Evolutionary conservation across 1,284 basidiomycete species (phyloP).

Genomic region (Trametes versicolor): DNA sequence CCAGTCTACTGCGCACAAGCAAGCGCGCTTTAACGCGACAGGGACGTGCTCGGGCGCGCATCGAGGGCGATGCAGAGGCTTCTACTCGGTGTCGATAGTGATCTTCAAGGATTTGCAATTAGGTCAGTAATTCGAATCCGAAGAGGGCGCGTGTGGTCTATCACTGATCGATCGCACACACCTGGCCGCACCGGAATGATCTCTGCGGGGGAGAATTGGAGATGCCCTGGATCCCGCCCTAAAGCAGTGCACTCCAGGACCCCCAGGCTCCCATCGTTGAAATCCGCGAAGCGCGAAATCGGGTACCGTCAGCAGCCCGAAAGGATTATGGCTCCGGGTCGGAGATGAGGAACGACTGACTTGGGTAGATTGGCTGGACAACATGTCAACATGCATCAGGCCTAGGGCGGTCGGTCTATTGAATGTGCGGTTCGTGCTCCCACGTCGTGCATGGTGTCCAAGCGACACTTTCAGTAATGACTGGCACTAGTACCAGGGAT

Average conservation of each 20-base stretch:
- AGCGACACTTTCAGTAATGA: no score
- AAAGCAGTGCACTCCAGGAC: not conserved
- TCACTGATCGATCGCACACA: not conserved
- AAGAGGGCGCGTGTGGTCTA: not conserved
- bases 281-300: not conserved
- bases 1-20: not conserved
- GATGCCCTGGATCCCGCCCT: not conserved
- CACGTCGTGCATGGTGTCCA: no score
- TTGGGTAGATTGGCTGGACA: no score
- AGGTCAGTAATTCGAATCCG: not conserved
- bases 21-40: not conserved
- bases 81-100: slow-evolving; percentile 1
- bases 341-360: no score
- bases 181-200: slow-evolving; percentile 3
- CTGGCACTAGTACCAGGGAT: no score
- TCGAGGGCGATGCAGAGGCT: not conserved
- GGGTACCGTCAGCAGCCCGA: no score
- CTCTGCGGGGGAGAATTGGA: not conserved
- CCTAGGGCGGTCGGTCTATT: no score
- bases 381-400: no score
- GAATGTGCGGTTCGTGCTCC: no score
- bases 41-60: not conserved
- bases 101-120: not conserved
- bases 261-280: not conserved
- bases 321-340: no score